Evolutionary conservation across 805 yeast genomes (phyloP), one percentile per base, ranked within the genome.

Genomic region (Candida krabiensis): DNA sequence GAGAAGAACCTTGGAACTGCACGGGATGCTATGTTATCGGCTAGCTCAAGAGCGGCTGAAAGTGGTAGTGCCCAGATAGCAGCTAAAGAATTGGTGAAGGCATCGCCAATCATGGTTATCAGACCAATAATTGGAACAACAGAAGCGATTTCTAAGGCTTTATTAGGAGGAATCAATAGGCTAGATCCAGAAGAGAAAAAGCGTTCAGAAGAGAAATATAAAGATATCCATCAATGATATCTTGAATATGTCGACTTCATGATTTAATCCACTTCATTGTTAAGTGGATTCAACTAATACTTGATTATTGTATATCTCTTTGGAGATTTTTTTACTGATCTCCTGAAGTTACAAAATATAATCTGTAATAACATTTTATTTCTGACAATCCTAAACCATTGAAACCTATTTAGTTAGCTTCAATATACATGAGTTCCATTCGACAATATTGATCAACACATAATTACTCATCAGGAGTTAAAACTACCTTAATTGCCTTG

Each of bases 111-210:
- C 12, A 81, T 87, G 14, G 61, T 90, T 12, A 71, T 90, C 2
- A 61, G 96, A 29, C 96, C 97, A 2, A 73, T 88, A 44, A 88
- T 90, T 50, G 98, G 97, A 2, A 88, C 96, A 0, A 85, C 96
- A 0, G 96, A 88, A 57, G 96, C 95, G 0, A 71, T 90, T 5
- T 83, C 91, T 5, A 85, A 80, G 53, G 75, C 96, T 0, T 67
- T 90, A 35, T 73, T 87, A 65, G 98, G 98, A 1, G 71, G 90
- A 6, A 80, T 88, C 28, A 89, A 88, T 56, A 84, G 83, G 44
- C 63, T 90, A 23, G 91, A 87, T 56, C 83, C 89, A 2, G 69
- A 70, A 16, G 78, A 80, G 44, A 69, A 75, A 36, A 57, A 64
- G 28, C 79, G 77, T 41, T 68, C 80, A 4, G 73, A 74, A 37